Conservation (phyloP, 192 early-diverging fungal genomes). For the Rhizoclosmatium sp. region DNA sequence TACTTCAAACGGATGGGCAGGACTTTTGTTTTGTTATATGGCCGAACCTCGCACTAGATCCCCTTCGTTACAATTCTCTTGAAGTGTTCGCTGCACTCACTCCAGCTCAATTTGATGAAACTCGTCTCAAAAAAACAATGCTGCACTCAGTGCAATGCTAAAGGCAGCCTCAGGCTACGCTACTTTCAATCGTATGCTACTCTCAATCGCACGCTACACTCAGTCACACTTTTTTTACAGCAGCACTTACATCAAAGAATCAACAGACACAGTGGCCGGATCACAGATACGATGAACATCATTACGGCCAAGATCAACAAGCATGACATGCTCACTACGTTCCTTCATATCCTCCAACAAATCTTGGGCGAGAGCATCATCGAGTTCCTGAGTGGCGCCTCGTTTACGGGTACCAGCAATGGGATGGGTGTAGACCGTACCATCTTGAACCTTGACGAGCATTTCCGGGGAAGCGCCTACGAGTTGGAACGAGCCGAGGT, state of each 20-base stretch:
- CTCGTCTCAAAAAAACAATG: too few relatives aligned
- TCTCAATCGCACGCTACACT: too few relatives aligned
- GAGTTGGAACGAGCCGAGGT: slow-evolving; percentile 90
- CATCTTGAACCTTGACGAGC: slow-evolving; percentile 89
- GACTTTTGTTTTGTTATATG: too few relatives aligned
- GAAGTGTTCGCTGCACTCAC: too few relatives aligned
- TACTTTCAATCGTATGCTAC: too few relatives aligned
- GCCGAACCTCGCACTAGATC: too few relatives aligned
- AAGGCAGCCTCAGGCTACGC: too few relatives aligned
- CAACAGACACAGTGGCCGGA: slow-evolving; percentile 90
- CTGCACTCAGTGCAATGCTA: too few relatives aligned
- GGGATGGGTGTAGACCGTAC: slow-evolving; percentile 90
- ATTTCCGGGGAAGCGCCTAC: slow-evolving; percentile 99
- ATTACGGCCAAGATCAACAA: slow-evolving; percentile 98
- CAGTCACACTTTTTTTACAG: too few relatives aligned
- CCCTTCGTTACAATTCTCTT: too few relatives aligned
- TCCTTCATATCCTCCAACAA: slow-evolving; percentile 94
- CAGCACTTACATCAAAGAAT: slow-evolving; percentile 82
- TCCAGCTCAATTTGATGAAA: too few relatives aligned
- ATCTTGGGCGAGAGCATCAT: slow-evolving; percentile 88
- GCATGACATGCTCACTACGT: slow-evolving; percentile 98
- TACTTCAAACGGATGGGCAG: too few relatives aligned
- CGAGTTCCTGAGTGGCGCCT: slow-evolving; percentile 84
- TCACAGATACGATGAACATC: slow-evolving; percentile 97
- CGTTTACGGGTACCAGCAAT: slow-evolving; percentile 96